These are phyloP conservation scores for Novymonas esmeraldas DNA, from an alignment of 208 protist species.

Conservation along the genomic window DNA sequence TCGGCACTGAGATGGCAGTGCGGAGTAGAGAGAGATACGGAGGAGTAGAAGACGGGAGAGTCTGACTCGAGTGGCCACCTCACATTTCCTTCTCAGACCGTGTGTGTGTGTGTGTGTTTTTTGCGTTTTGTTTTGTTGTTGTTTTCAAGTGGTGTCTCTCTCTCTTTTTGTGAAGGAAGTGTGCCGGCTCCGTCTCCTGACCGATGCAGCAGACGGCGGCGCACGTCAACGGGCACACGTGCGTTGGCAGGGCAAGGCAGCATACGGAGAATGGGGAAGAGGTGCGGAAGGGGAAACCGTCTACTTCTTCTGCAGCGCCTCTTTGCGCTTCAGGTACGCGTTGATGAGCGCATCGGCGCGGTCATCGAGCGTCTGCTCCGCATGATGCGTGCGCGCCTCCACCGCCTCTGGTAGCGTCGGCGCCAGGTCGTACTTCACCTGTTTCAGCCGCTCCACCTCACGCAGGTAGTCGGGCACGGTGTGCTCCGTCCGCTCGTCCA, in stretches of 20 bases:
- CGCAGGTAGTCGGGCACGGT: constrained; percentile 70
- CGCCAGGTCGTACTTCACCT: constrained; percentile 74
- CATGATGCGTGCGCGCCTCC: constrained; percentile 20
- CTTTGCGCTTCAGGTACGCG: constrained; percentile 59
- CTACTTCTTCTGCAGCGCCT: constrained; percentile 45
- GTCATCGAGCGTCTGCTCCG: constrained; percentile 47
- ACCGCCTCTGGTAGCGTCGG: constrained; percentile 45
- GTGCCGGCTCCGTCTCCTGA: no score
- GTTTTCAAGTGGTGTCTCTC: no score
- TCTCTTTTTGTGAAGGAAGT: no score
- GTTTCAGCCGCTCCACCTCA: constrained; percentile 52
- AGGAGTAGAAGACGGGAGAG: no score
- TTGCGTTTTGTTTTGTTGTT: neutral
- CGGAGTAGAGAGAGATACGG: no score
- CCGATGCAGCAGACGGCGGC: no score
- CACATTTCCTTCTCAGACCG: neutral
- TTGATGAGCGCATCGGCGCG: constrained; percentile 62
- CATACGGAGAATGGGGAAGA: no score
- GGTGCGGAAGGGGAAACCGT: no score
- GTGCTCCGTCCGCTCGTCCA: constrained; percentile 70
- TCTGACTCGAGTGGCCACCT: no score
- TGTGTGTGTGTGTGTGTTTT: neutral
- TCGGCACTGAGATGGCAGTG: no score
- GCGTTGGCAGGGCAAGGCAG: no score
- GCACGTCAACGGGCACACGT: no score